Evolutionary conservation across 2,329 filamentous ascomycete species (phyloP), one percentile per base, ranked within the genome.

Genomic region (Aureobasidium sp.): DNA sequence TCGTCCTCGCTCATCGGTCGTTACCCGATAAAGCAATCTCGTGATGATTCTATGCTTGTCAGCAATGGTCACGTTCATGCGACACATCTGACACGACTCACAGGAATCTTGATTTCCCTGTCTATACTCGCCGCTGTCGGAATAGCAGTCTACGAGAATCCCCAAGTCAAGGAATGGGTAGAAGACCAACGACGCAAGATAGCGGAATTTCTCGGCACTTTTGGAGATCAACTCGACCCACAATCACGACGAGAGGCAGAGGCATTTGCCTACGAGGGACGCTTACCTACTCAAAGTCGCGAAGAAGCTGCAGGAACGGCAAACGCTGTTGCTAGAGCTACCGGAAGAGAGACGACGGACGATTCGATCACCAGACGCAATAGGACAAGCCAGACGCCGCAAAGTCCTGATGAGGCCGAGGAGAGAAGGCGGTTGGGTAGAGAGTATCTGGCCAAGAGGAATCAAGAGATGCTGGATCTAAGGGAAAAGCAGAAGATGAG

Each of bases 71-170:
- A 31, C 13, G 25, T 21, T 25, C 33, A 46, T 37, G 54, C 43
- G 31, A 59, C 43, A 27, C 7, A n/a, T 60, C 57, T 60, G 57
- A 60, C 35, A 51, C 25, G 27, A n/a, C 60, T 68, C 61, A 59
- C 70, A 86, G 84, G 83, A 68, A 78, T 85, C 64, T 81, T 87
- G 64, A 80, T 86, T 65, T 82, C 81, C 50, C 78, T 84, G 64
- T 81, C 81, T 45, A 77, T 86, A 42, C 74, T 86, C 60, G 79
- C 85, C 57, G 84, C 84, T 62, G 82, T 84, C 19, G 81, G 83
- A 13, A 78, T 85, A 54, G 84, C 84, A 57, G 79, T 84, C 47
- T 84, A 85, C 70, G 81, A 86, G 69, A 84, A 80, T 42, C 84
- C 84, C 0, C 80, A 85, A 68, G 77, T 86, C 61, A 77, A 82